These are phyloP conservation scores for Thinopyrum obtusiflorum DNA, from an alignment of 202 grass and related monocot species.

Conservation along the genomic window DNA sequence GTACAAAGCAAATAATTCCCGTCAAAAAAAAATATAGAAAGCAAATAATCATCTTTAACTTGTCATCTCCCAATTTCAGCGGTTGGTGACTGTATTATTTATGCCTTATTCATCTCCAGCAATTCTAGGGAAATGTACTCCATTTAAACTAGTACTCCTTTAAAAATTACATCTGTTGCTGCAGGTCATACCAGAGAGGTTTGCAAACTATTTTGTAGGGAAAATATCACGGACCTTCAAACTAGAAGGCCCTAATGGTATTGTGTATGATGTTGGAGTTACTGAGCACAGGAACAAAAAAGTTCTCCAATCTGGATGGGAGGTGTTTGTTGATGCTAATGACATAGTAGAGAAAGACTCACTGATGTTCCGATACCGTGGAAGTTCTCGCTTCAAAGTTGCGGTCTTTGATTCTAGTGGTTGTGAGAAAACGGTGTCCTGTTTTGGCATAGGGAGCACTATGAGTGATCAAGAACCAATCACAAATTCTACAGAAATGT, in stretches of 20 bases:
- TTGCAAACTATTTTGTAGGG: constrained; percentile 23
- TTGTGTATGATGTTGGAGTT: constrained; percentile 22
- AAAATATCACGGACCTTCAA: constrained; percentile 7
- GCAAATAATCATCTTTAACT: too few relatives aligned
- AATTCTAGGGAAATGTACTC: neutral
- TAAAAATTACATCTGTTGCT: neutral
- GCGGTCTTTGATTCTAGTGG: constrained; percentile 35
- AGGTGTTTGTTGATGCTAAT: constrained; percentile 38
- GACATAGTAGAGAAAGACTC: constrained; percentile 35
- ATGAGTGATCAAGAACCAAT: neutral
- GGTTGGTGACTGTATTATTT: neutral
- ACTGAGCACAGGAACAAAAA: neutral
- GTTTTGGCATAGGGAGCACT: constrained; percentile 13
- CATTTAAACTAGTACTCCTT: neutral
- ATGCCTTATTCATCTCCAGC: neutral
- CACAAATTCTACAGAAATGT: neutral
- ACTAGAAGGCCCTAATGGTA: constrained; percentile 35
- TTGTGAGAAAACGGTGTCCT: constrained; percentile 41
- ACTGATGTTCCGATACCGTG: constrained; percentile 30
- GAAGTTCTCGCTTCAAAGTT: constrained; percentile 35
- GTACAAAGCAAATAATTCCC: too few relatives aligned
- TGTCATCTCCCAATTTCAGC: neutral
- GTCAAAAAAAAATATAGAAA: too few relatives aligned
- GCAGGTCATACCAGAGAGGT: constrained; percentile 43
- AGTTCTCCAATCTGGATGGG: constrained; percentile 36